Evolutionary conservation across 192 early-diverging fungal genomes (phyloP).

Genomic region (Backusella circina): DNA sequence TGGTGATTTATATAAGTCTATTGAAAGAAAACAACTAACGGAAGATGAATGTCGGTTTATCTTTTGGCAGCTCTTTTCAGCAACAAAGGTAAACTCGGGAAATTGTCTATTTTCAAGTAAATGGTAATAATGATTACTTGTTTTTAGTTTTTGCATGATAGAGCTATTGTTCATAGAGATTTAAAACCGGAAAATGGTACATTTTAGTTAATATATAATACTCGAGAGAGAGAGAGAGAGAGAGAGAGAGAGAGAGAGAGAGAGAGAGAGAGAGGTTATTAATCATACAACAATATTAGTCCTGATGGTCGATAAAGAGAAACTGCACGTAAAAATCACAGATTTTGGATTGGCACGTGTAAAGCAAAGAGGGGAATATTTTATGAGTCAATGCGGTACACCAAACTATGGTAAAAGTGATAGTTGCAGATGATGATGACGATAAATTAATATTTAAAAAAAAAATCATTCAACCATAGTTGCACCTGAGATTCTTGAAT

Average conservation of each 20-base stretch:
- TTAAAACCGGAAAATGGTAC: constrained; percentile 78
- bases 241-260: not conserved
- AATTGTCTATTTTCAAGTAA: too few relatives aligned
- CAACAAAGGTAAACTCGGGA: constrained; percentile 48
- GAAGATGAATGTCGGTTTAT: constrained; percentile 79
- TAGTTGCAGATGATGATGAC: too few relatives aligned
- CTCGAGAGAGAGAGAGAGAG: too few relatives aligned
- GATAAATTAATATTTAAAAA: too few relatives aligned
- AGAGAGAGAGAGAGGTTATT: not conserved
- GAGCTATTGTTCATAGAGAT: constrained; percentile 87
- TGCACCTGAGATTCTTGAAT: constrained; percentile 7
- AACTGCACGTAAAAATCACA: constrained; percentile 74
- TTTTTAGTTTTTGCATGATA: constrained; percentile 72
- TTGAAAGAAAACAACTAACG: constrained; percentile 68
- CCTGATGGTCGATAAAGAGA: constrained; percentile 41
- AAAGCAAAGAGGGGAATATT: not conserved
- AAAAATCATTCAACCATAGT: constrained; percentile 7
- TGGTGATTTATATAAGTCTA: constrained; percentile 92
- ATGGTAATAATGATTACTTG: not conserved
- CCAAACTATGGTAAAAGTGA: constrained; percentile 63
- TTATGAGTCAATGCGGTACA: constrained; percentile 78
- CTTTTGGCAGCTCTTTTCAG: constrained; percentile 74
- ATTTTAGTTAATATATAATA: too few relatives aligned
- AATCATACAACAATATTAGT: constrained; percentile 20
- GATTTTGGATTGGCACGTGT: constrained; percentile 91